Evolutionary conservation across 352 stramenopile species (phyloP), one percentile per base, ranked within the genome.

Genomic region (Globisporangium alternatum): DNA sequence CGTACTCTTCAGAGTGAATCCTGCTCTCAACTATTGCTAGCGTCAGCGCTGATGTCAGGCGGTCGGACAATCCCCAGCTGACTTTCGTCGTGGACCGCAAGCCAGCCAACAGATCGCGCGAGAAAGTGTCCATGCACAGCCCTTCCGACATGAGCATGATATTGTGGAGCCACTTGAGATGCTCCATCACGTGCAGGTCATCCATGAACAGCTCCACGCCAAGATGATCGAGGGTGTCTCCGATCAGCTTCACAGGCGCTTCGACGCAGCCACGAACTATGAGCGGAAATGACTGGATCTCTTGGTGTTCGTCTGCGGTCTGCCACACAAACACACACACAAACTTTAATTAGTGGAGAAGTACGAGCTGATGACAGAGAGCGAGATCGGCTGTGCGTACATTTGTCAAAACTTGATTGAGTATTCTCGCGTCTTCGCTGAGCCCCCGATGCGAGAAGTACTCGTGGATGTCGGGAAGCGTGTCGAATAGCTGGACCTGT

Each of bases 61-160:
- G 77, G 12, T 68, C 79, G 39, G 74, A 71, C 13, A 84, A 19
- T 17, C 72, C 79, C 70, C 80, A 84, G 28, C 80, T 74, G 3
- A 79, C 66, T 9, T 81, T 78, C 58, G 68, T 71, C 25, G 66
- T n/a, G 3, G 78, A 83, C n/a, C 65, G 66, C 31, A 90, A 60
- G 31, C 76, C 71, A 13, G 47, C 48, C 31, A 87, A 64, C 0
- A 93, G 69, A 56, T 93, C 82, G 1, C 78, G 81, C 22, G 73
- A 71, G 30, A 93, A 89, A 30, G 90, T 88, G 51, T 85, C 72
- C 71, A 90, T 88, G 43, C 80, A 90, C 8, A 91, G 66, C 2
- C 82, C 82, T 70, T 90, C 82, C 21, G 74, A 78, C 82, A 91
- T 91, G 19, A 91, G 71, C 75, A 86, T 77, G 21, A 93, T 67